Conservation (phyloP, 1,284 basidiomycete genomes). For the Bjerkandera adusta region DNA sequence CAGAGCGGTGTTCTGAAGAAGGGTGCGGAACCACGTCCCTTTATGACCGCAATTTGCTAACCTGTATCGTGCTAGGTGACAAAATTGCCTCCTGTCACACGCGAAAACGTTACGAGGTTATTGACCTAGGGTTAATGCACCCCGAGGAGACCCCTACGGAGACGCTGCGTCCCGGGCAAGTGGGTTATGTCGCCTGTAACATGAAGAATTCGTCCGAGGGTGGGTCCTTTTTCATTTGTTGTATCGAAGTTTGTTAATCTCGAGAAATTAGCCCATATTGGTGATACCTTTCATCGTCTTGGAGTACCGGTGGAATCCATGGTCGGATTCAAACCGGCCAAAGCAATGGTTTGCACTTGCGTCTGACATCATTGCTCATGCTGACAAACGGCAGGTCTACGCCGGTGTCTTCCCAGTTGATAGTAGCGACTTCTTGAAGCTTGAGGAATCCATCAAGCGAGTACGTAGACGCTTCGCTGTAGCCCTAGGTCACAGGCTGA, state of each 20-base stretch:
- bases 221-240: constrained; percentile 28
- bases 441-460: constrained; percentile 94
- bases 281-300: constrained; percentile 87
- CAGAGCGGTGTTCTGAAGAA: constrained; percentile 63
- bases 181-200: constrained; percentile 89
- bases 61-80: constrained; percentile 56
- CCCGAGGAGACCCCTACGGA: constrained; percentile 81
- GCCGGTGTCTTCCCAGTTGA: constrained; percentile 96
- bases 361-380: constrained; percentile 5
- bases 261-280: constrained; percentile 69
- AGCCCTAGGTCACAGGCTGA: constrained; percentile 5
- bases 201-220: constrained; percentile 99
- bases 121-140: constrained; percentile 90
- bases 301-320: constrained; percentile 81
- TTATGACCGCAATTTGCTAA: neutral
- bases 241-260: too few species aligned
- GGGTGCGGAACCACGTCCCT: constrained; percentile 46
- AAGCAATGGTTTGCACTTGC: constrained; percentile 76
- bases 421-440: constrained; percentile 85
- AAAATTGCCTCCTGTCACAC: constrained; percentile 87
- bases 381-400: constrained; percentile 77
- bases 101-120: constrained; percentile 89
- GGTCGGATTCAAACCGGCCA: constrained; percentile 90
- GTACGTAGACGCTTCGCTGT: constrained; percentile 42
- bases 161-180: constrained; percentile 82